Conservation (phyloP, 148 eudicot species). For the Polygonum aviculare region DNA sequence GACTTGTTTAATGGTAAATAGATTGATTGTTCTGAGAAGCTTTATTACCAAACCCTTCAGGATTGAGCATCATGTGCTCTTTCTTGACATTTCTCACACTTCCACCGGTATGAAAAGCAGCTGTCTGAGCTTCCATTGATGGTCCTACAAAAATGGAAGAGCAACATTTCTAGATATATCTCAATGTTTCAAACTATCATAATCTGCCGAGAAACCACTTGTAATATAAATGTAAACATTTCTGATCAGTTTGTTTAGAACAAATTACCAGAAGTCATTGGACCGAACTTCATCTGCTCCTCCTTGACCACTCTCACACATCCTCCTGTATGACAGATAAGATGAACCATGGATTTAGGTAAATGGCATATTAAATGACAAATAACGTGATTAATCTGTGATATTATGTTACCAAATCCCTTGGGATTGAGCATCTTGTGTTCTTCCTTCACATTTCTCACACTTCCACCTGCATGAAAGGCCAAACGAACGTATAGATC, state of each 20-base stretch:
- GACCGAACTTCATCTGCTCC: not conserved
- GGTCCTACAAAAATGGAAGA: conserved; percentile 2
- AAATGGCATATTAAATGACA: not conserved
- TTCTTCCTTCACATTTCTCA: too few relatives aligned
- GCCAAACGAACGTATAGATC: too few relatives aligned
- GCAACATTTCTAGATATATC: not conserved
- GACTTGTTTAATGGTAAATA: not conserved
- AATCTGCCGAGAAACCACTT: too few relatives aligned
- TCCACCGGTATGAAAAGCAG: not conserved
- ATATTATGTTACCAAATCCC: too few relatives aligned
- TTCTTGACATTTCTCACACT: not conserved
- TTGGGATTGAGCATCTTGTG: too few relatives aligned
- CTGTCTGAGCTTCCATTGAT: not conserved
- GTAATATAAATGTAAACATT: too few relatives aligned
- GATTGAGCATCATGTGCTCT: not conserved
- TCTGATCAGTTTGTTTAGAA: not conserved
- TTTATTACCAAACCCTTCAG: not conserved
- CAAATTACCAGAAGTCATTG: not conserved
- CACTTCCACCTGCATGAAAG: too few relatives aligned
- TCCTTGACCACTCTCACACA: not conserved
- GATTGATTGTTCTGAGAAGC: not conserved
- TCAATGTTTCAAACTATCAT: not conserved
- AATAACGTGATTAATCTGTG: not conserved
- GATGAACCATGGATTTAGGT: not conserved
- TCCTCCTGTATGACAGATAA: not conserved